phyloP scores from a whole-genome alignment of 2,329 filamentous ascomycete species.

The Exophiala sp. region DNA sequence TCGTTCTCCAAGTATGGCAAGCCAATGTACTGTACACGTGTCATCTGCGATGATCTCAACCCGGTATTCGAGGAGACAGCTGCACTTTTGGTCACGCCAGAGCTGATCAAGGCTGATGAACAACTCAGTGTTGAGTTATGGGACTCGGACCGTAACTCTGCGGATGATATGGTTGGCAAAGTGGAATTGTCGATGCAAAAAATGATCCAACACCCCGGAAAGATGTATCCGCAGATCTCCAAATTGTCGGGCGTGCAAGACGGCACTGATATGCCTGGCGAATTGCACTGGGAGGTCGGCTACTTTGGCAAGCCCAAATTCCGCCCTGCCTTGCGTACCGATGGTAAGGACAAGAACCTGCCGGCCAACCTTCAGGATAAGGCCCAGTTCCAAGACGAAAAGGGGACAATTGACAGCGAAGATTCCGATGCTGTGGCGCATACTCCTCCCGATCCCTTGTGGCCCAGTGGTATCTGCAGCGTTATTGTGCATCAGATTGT shows the following conservation, averaged over 20 bases:
- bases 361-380: slow-evolving; percentile 67
- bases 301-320: slow-evolving; percentile 91
- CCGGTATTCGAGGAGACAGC: slow-evolving; percentile 86
- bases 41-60: slow-evolving; percentile 91
- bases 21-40: slow-evolving; percentile 93
- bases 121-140: slow-evolving; percentile 89
- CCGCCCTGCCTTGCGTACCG: slow-evolving; percentile 73
- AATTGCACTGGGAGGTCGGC: slow-evolving; percentile 92
- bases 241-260: slow-evolving; percentile 76
- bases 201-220: slow-evolving; percentile 86
- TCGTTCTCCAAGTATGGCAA: slow-evolving; percentile 96
- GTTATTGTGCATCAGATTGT: slow-evolving; percentile 91
- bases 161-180: slow-evolving; percentile 92
- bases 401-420: slow-evolving; percentile 65
- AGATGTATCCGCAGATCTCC: slow-evolving; percentile 85
- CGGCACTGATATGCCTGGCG: slow-evolving; percentile 82
- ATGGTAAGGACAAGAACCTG: slow-evolving; percentile 74
- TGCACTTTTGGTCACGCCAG: slow-evolving; percentile 77
- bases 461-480: slow-evolving; percentile 84
- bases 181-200: slow-evolving; percentile 90
- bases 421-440: slow-evolving; percentile 79
- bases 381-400: slow-evolving; percentile 78
- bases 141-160: slow-evolving; percentile 88
- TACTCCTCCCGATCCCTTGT: slow-evolving; percentile 91
- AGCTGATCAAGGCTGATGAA: slow-evolving; percentile 88